Percentiles rank a stretch among this genome's conserved stretches.
Evolutionary conservation across 2,329 filamentous ascomycete genomes (phyloP).

Genomic region (Erysiphe neolycopersici): DNA sequence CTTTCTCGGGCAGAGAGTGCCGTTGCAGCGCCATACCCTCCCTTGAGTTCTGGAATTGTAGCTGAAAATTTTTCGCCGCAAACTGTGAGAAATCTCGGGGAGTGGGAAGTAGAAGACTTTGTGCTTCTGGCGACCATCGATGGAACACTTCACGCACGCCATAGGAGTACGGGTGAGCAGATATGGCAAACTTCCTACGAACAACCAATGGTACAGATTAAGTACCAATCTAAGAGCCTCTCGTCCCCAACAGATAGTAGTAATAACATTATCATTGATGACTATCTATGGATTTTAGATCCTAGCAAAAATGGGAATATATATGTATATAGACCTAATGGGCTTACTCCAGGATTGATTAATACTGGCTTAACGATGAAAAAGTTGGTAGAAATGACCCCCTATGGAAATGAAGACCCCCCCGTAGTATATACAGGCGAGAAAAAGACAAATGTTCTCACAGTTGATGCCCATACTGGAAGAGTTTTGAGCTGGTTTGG

Average conservation of each 20-base stretch:
- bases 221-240: constrained; percentile 46
- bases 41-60: constrained; percentile 29
- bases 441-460: constrained; percentile 75
- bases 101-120: constrained; percentile 99
- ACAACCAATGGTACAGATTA: constrained; percentile 73
- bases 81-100: constrained; percentile 84
- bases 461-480: constrained; percentile 66
- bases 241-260: constrained; percentile 32
- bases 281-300: constrained; percentile 88
- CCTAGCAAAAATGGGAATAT: constrained; percentile 67
- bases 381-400: constrained; percentile 54
- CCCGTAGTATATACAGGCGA: constrained; percentile 72
- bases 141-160: constrained; percentile 77
- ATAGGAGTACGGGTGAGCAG: constrained; percentile 60
- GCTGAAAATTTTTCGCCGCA: constrained; percentile 57
- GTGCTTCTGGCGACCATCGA: constrained; percentile 99
- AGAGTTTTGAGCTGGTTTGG: constrained; percentile 65
- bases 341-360: constrained; percentile 29
- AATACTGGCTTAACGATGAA: constrained; percentile 54
- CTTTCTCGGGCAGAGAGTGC: constrained; percentile 88
- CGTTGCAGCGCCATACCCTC: constrained; percentile 77
- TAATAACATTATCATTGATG: constrained; percentile 37
- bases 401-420: constrained; percentile 47
- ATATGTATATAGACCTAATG: constrained; percentile 57
- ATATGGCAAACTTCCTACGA: constrained; percentile 70